Evolutionary conservation across 2,329 filamentous ascomycete genomes (phyloP).

Genomic region (Cytospora schulzeri): DNA sequence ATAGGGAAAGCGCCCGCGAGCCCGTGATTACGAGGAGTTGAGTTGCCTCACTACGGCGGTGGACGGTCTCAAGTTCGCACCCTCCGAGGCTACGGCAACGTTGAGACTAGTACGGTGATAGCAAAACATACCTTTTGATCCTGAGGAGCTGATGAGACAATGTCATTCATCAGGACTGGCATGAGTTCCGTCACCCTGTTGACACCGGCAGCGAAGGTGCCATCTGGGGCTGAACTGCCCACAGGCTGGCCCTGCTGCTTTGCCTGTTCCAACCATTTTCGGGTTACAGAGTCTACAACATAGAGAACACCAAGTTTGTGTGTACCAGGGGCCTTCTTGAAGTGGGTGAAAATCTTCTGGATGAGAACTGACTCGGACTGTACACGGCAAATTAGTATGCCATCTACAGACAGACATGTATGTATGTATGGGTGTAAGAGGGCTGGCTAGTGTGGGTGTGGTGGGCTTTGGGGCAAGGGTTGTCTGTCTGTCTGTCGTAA

Average conservation of each 20-base stretch:
- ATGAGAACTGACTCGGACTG: constrained; percentile 94
- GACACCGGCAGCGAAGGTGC: constrained; percentile 92
- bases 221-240: constrained; percentile 79
- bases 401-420: constrained; percentile 3
- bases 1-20: constrained; percentile 22
- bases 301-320: constrained; percentile 99
- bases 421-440: constrained; percentile 17
- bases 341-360: constrained; percentile 94
- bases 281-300: constrained; percentile 99
- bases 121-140: constrained; percentile 88
- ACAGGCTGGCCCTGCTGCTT: constrained; percentile 81
- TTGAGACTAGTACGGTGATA: constrained; percentile 1
- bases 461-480: constrained; percentile 30
- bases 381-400: constrained; percentile 35
- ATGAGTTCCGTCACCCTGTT: constrained; percentile 95
- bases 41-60: constrained; percentile 30
- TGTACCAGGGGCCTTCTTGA: constrained; percentile 90
- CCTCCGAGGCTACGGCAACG: constrained; percentile 16
- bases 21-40: constrained; percentile 11
- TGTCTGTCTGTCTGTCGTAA: constrained; percentile 15
- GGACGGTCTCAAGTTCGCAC: constrained; percentile 14
- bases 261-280: constrained; percentile 97
- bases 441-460: constrained; percentile 5
- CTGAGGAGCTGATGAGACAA: constrained; percentile 81
- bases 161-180: constrained; percentile 92